Percentiles rank a stretch among this genome's conserved stretches.
phyloP scores from a whole-genome alignment of 2,329 filamentous ascomycete species.

The Hypoxylon sp. region DNA sequence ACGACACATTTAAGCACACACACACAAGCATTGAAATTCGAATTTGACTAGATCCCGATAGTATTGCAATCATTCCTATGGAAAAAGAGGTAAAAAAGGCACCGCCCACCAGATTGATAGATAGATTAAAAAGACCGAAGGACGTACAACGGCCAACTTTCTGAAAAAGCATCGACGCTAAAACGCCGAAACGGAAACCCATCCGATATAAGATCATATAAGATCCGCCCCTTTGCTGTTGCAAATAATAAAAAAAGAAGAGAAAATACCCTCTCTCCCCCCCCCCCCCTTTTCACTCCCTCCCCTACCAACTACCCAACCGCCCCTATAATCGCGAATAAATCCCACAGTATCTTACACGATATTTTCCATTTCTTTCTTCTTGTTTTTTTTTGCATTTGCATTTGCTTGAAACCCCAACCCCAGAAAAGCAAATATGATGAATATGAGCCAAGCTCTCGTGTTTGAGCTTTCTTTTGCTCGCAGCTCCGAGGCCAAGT shows the following conservation, averaged over 20 bases:
- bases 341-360: conserved; percentile 35
- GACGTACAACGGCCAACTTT: conserved; percentile 11
- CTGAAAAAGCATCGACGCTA: conserved; percentile 29
- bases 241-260: no score
- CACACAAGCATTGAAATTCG: no score
- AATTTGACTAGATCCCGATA: conserved; percentile 26
- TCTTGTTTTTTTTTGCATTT: no score
- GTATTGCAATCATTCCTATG: conserved; percentile 27
- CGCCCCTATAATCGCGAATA: conserved; percentile 17
- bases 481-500: conserved; percentile 13
- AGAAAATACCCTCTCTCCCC: no score
- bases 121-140: conserved; percentile 23
- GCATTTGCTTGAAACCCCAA: no score
- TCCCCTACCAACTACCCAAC: conserved; percentile 14
- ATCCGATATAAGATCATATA: no score
- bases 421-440: no score
- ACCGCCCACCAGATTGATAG: conserved; percentile 23
- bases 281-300: not conserved
- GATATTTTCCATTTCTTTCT: no score
- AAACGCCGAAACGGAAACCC: conserved; percentile 34
- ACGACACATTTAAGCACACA: no score
- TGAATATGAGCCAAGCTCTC: no score
- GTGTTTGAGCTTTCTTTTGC: no score
- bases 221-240: no score
- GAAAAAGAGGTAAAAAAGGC: conserved; percentile 8